A percentile compares a stretch with the other conserved stretches of the same genome.
Evolutionary conservation across 2,329 filamentous ascomycete species (phyloP).

Genomic region (Clarireedia homoeocarpa): DNA sequence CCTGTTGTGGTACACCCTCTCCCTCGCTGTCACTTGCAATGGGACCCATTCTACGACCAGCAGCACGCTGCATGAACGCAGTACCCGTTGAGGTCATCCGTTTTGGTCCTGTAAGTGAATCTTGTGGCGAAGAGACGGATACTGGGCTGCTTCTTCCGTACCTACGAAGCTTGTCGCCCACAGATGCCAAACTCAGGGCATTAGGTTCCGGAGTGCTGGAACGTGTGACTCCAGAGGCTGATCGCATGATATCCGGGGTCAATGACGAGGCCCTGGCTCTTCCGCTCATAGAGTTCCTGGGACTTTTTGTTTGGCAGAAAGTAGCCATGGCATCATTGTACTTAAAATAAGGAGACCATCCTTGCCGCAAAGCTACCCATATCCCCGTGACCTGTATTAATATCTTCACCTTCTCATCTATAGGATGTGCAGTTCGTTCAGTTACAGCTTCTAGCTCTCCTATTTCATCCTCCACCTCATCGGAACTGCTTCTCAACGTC

Average conservation of each 20-base stretch:
- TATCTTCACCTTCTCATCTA: slow-evolving; percentile 38
- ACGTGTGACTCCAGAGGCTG: slow-evolving; percentile 10
- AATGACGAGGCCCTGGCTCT: slow-evolving; percentile 22
- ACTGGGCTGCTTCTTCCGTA: slow-evolving; percentile 15
- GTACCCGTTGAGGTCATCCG: slow-evolving; percentile 40
- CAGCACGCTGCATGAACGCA: slow-evolving; percentile 36
- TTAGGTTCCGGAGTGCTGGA: slow-evolving; percentile 22
- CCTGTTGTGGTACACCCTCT: slow-evolving; percentile 12
- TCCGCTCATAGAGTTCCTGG: slow-evolving; percentile 6
- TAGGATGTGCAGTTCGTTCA: slow-evolving; percentile 30
- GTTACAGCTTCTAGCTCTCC: slow-evolving; percentile 14
- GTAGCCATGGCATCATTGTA: slow-evolving; percentile 26
- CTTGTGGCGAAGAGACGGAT: slow-evolving; percentile 9
- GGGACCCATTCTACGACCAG: slow-evolving; percentile 21
- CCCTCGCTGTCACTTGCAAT: slow-evolving; percentile 24
- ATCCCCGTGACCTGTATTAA: slow-evolving; percentile 46
- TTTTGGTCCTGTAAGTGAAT: slow-evolving; percentile 27
- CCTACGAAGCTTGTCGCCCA: slow-evolving; percentile 20
- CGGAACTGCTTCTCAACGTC: slow-evolving; percentile 12
- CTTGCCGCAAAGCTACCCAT: slow-evolving; percentile 43
- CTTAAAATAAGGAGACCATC: slow-evolving; percentile 34
- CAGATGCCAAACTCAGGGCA: slow-evolving; percentile 11
- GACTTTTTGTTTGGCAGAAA: slow-evolving; percentile 4
- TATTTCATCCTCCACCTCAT: slow-evolving; percentile 7
- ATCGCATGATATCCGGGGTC: slow-evolving; percentile 19